Base-by-base conservation (phyloP, 75 land plant genomes). In the Larix kaempferi region DNA sequence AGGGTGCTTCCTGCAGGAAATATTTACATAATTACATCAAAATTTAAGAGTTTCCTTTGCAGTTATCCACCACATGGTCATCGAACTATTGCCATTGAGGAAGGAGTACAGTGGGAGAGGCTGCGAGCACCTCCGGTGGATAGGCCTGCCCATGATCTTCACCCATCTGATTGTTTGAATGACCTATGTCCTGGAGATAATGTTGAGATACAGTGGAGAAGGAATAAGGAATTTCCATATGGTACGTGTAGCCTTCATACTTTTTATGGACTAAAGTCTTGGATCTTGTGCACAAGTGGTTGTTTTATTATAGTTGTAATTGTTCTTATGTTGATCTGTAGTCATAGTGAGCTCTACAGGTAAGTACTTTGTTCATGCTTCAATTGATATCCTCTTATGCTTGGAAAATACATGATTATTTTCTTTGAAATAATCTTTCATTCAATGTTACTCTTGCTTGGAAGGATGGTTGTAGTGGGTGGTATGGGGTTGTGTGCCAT, bases 381-480 rank as follows among this genome's bases (percentile, higher is more conserved):
- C 33, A 26, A 64, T 29, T 64, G 66, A 64, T 64, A 29, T 64
- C 15, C 37, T 64, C 27, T 64, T 29, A 64, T 64, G 54, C 54
- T 49, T 49, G 66, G 33, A 66, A 29, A 19, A 66, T 33, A 29
- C 71, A 35, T 35, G 17, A 29, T 37, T 17, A 17, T 11, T 6
- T 66, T 29, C 67, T 29, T 29, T 17, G 37, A 35, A 66, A 66
- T 19, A 66, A 66, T 15, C 12, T 49, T 10, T 73, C 10, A 44
- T 44, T 16, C 12, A 23, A 49, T 26, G 12, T 73, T 56, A 56
- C 14, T 73, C 44, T n/a, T 57, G 7, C 71, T 37, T 83, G 59
- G 61, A 87, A 95, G 98, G 98, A 21, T 95, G 98, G 98, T n/a
- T n/a, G n/a, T n/a, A n/a, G n/a, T n/a, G n/a, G n/a, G n/a, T 95